These are phyloP conservation scores for Hyphopichia wangnamkhiaoensis DNA, from an alignment of 1,139 yeast species.

Conservation along the genomic window DNA sequence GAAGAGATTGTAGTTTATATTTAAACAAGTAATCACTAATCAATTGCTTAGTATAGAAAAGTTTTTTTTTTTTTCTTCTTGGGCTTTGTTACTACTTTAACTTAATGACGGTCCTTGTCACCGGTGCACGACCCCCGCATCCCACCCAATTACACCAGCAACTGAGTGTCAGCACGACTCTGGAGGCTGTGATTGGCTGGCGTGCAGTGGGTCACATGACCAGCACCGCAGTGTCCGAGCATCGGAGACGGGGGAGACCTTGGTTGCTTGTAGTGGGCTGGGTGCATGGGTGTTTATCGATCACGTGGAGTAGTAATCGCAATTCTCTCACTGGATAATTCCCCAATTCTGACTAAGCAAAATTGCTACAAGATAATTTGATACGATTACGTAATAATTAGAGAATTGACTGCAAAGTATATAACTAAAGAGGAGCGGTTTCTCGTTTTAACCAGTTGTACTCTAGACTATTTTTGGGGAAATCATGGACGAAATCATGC, in stretches of 20 bases:
- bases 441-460: conserved; percentile 78
- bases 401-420: neutral
- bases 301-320: too few species aligned
- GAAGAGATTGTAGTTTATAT: too few species aligned
- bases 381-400: too few species aligned
- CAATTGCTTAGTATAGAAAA: neutral
- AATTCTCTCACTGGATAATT: too few species aligned
- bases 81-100: neutral
- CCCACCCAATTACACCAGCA: neutral
- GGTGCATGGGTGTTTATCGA: conserved; percentile 1
- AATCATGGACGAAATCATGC: conserved; percentile 50
- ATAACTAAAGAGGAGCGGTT: conserved; percentile 44
- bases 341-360: too few species aligned
- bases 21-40: neutral
- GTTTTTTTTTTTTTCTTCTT: neutral
- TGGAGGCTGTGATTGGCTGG: conserved; percentile 1
- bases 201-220: neutral
- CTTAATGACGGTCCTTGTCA: neutral
- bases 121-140: neutral
- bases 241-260: neutral
- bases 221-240: neutral
- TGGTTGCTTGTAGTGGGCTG: too few species aligned
- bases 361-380: too few species aligned
- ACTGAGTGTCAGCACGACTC: neutral
- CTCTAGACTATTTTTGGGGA: conserved; percentile 53